Base-by-base conservation (phyloP, 345 rosid genomes). In the Populus euphratica region DNA sequence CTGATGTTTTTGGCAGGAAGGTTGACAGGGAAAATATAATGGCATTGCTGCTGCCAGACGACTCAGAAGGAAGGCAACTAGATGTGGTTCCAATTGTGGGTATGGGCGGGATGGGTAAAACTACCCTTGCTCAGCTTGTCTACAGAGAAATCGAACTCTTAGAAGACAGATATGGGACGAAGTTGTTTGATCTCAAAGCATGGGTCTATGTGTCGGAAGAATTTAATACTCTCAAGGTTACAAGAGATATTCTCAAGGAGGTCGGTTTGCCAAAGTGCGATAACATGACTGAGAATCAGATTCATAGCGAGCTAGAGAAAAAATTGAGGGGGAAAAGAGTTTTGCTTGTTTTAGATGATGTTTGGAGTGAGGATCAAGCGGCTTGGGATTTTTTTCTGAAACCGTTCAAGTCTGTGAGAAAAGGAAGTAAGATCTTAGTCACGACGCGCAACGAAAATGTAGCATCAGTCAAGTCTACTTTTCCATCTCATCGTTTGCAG, bases 61-160 rank as follows among this genome's bases (percentile, higher is more conserved):
- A 62, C 43, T 1, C 7, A 2, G n/a, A 50, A 17, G 33, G 7
- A 14, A 31, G 44, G 17, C 23, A 62, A 4, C 21, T 61, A 2
- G 65, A 74, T 68, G 80, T 79, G 23, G 41, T 78, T 75, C 68
- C 82, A 10, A 72, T 78, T 0, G 85, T 82, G 39, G 79, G 82
- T 1, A 33, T 44, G 70, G 54, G 35, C 8, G 74, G 74, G 13
- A 6, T 52, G 1, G 68, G 76, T 13, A 73, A 73, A 61, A 73
- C 54, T 6, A 73, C 38, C 5, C 54, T 63, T 23, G 54, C 76
- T 23, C 76, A 62, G 25, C 41, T 13, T 52, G 74, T 20, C 9
- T 72, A 3, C 63, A 47, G 47, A 9, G 23, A 70, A 4, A 47
- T 18, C 33, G 11, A 21, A 35, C 35, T 33, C 35, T 33, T 33